These are phyloP conservation scores for Verticillium albo-atrum DNA, from an alignment of 2,329 filamentous ascomycete species.

Conservation along the genomic window DNA sequence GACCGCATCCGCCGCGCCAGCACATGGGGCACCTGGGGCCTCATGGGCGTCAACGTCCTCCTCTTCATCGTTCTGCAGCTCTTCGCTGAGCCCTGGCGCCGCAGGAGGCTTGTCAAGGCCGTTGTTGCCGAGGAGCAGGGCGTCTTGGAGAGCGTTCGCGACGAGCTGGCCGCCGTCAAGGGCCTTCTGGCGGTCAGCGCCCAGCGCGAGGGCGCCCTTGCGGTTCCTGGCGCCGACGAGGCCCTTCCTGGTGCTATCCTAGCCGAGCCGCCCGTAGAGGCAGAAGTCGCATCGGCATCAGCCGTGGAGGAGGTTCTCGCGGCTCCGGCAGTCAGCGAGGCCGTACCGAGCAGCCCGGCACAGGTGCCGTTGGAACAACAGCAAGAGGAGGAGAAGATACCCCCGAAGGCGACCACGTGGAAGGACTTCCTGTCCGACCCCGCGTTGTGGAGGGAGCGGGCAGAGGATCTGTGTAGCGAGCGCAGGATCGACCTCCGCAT, in stretches of 20 bases:
- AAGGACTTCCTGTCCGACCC: slow-evolving; percentile 36
- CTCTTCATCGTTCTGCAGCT: slow-evolving; percentile 84
- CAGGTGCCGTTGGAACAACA: background rate
- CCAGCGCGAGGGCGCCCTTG: slow-evolving; percentile 22
- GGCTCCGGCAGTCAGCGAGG: slow-evolving; percentile 2
- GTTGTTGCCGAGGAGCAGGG: slow-evolving; percentile 75
- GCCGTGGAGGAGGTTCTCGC: slow-evolving; percentile 9
- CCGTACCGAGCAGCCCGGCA: slow-evolving; percentile 2
- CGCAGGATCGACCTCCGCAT: slow-evolving; percentile 59
- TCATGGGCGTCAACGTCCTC: slow-evolving; percentile 95
- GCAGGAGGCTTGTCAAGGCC: slow-evolving; percentile 73
- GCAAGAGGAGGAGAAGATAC: background rate
- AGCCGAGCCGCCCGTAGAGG: slow-evolving; percentile 7
- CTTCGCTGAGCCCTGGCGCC: slow-evolving; percentile 88
- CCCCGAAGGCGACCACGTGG: slow-evolving; percentile 28
- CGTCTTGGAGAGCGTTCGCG: slow-evolving; percentile 42
- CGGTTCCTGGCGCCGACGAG: slow-evolving; percentile 18
- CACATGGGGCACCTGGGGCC: slow-evolving; percentile 96
- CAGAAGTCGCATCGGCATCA: slow-evolving; percentile 23
- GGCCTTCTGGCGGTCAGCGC: slow-evolving; percentile 18
- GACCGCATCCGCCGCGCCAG: slow-evolving; percentile 94
- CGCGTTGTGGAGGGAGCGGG: slow-evolving; percentile 40
- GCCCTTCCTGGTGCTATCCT: slow-evolving; percentile 7
- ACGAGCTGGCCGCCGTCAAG: slow-evolving; percentile 32
- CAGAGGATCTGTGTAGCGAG: slow-evolving; percentile 62